These are phyloP conservation scores for Syzygium syzygioides DNA, from an alignment of 441 rosid genomes.

Conservation along the genomic window DNA sequence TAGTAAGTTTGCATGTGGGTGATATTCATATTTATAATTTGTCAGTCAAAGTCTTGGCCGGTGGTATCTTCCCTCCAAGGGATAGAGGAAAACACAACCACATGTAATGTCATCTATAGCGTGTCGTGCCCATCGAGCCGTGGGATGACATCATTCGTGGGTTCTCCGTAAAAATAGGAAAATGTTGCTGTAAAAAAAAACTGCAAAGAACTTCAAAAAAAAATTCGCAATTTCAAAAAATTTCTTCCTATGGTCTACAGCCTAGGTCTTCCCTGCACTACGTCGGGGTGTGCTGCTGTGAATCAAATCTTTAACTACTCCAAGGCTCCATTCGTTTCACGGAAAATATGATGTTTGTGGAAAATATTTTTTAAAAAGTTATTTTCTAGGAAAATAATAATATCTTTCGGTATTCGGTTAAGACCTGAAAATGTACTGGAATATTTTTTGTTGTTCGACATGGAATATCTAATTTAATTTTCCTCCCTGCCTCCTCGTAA, in stretches of 20 bases:
- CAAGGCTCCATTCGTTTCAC: too few relatives aligned
- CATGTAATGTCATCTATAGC: not conserved
- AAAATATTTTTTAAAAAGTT: too few relatives aligned
- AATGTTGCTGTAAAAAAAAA: not conserved
- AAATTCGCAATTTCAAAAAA: not conserved
- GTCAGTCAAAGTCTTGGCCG: not conserved
- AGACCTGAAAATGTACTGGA: too few relatives aligned
- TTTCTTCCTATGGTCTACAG: not conserved
- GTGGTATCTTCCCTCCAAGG: not conserved
- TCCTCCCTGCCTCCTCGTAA: too few relatives aligned
- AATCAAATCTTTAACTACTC: not conserved
- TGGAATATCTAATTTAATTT: too few relatives aligned
- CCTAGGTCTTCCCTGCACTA: not conserved
- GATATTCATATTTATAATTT: not conserved
- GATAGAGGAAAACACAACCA: not conserved
- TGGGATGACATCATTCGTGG: not conserved
- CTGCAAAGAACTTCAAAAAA: not conserved
- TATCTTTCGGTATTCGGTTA: not conserved
- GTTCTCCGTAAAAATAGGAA: not conserved
- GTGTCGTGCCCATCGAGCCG: not conserved
- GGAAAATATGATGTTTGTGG: not conserved
- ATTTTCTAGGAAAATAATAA: not conserved
- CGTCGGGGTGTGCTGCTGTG: not conserved
- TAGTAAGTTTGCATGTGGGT: not conserved
- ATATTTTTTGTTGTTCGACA: too few relatives aligned